phyloP scores from a whole-genome alignment of 441 rosid genomes.

The Codiaeum variegatum region DNA sequence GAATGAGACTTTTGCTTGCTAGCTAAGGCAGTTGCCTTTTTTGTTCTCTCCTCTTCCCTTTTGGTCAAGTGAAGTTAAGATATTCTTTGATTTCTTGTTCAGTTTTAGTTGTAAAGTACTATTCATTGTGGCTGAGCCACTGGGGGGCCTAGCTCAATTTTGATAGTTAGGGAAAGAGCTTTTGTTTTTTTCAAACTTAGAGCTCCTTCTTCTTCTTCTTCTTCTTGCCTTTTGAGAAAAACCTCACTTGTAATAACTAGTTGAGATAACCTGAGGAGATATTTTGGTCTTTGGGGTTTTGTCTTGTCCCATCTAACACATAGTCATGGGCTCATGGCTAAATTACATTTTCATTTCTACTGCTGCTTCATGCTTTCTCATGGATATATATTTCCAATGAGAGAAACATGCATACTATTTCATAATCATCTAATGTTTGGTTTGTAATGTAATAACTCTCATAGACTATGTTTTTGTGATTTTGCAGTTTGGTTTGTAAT shows the following conservation, averaged over 20 bases:
- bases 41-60: not conserved
- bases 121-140: slow-evolving; percentile 12
- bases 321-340: slow-evolving; percentile 8
- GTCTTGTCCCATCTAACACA: not conserved
- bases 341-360: not conserved
- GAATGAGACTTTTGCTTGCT: not conserved
- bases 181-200: slow-evolving; percentile 13
- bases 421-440: not conserved
- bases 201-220: too few relatives aligned
- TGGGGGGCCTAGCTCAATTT: slow-evolving; percentile 10
- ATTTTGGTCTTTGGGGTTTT: slow-evolving; percentile 17
- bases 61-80: not conserved
- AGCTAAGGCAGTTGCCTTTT: not conserved
- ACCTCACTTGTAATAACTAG: not conserved
- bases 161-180: slow-evolving; percentile 13
- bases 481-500: slow-evolving; percentile 13
- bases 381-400: not conserved
- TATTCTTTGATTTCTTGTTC: not conserved
- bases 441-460: not conserved
- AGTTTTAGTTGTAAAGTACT: slow-evolving; percentile 3
- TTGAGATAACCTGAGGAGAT: slow-evolving; percentile 13
- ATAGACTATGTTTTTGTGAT: not conserved
- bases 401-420: not conserved
- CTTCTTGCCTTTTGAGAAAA: not conserved
- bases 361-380: not conserved